Evolutionary conservation across 2,329 filamentous ascomycete genomes (phyloP), one percentile per base, ranked within the genome.

Genomic region (Calonectria pauciramosa): DNA sequence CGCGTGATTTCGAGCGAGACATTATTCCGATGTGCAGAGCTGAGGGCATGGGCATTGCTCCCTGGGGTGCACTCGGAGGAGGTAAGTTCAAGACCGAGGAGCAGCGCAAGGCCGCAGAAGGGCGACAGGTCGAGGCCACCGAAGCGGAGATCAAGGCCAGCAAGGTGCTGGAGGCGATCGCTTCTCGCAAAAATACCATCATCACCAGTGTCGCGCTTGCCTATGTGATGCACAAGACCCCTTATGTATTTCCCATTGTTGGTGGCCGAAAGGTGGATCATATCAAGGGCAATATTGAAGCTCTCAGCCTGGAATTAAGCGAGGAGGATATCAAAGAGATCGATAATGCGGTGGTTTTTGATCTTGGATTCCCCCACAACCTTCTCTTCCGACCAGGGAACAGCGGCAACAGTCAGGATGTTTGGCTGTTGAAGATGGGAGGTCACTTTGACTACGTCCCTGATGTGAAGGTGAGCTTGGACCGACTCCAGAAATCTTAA

Each of bases 171-270:
- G 87, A 89, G 87, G 87, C 83, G 34, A 88, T 94, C 59, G 88
- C 88, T 60, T 77, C 79, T 30, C 84, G 85, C 73, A 87, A 87
- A 77, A 82, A 83, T 75, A 87, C 86, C 3, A 77, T 83, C 68
- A 84, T 89, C 76, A 89, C 87, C 20, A 87, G 86, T 75, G 82
- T 90, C 71, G 94, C 94, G 11, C 84, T 96, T 30, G 94, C 94
- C 2, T 96, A 96, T 80, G 91, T 95, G 18, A 90, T 94, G 88
- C 89, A 91, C 77, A 95, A 95, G 85, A 87, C 92, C 0, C 90
- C 93, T 0, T 91, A 94, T 79, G 92, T 95, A 16, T 95, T 94
- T 81, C 94, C 94, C 1, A 91, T 96, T 51, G 87, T 95, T 6
- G 94, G 94, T 14, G 92, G 93, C 0, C 89, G 93, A 14, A 95